Percentiles rank a stretch among this genome's conserved stretches.
These are phyloP conservation scores for Solanum dulcamara DNA, from an alignment of 257 asterid genomes.

Conservation along the genomic window DNA sequence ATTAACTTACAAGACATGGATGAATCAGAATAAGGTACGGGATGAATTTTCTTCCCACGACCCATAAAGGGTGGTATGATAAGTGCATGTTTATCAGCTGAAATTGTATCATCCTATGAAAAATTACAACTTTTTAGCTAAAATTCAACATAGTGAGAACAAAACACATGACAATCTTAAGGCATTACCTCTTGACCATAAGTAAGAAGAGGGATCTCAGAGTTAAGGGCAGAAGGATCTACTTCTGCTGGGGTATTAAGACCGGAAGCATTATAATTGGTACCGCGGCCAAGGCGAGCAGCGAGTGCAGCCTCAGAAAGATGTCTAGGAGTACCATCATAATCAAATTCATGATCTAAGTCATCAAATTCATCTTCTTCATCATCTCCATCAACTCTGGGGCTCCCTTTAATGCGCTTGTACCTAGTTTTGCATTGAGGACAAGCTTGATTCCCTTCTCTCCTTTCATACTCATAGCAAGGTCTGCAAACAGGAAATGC, in stretches of 20 bases:
- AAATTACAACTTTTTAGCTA: background rate
- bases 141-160: background rate
- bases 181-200: conserved; percentile 82
- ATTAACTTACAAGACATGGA: conserved; percentile 54
- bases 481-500: conserved; percentile 86
- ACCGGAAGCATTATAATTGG: conserved; percentile 36
- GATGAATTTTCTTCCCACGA: conserved; percentile 74
- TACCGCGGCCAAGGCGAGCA: conserved; percentile 50
- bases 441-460: conserved; percentile 94
- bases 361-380: conserved; percentile 95
- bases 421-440: conserved; percentile 97
- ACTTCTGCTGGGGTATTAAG: conserved; percentile 44
- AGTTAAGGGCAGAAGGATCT: conserved; percentile 51
- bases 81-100: conserved; percentile 92
- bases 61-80: conserved; percentile 73
- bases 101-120: conserved; percentile 79
- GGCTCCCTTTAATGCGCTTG: conserved; percentile 90
- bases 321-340: conserved; percentile 34
- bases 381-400: conserved; percentile 93
- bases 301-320: conserved; percentile 37
- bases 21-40: conserved; percentile 57
- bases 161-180: background rate
- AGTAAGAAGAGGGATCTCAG: conserved; percentile 89
- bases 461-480: conserved; percentile 83
- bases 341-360: conserved; percentile 78